Evolutionary conservation across 768 basidiomycete species (phyloP).

Genomic region (Plicaturopsis crispa): DNA sequence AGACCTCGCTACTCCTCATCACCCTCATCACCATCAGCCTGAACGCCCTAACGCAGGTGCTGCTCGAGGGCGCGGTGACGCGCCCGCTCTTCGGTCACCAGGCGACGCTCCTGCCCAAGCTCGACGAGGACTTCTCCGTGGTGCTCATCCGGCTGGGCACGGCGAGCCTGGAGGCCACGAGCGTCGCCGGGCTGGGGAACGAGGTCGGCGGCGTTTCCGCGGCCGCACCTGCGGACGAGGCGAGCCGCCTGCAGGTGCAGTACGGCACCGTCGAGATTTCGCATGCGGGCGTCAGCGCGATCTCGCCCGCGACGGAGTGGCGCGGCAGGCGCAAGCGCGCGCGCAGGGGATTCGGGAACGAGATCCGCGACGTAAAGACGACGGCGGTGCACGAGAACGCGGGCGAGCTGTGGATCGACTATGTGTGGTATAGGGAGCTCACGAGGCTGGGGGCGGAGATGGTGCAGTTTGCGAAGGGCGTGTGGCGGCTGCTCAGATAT

Average conservation of each 20-base stretch:
- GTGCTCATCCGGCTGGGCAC: slow-evolving; percentile 66
- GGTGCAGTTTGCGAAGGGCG: slow-evolving; percentile 17
- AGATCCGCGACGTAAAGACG: slow-evolving; percentile 22
- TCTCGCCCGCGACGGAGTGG: slow-evolving; percentile 22
- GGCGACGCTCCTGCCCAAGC: slow-evolving; percentile 36
- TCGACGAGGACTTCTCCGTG: slow-evolving; percentile 70
- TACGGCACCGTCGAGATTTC: slow-evolving; percentile 27
- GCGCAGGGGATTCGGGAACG: slow-evolving; percentile 35
- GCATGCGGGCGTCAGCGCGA: slow-evolving; percentile 28
- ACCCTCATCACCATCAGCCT: slow-evolving; percentile 54
- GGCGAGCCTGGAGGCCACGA: slow-evolving; percentile 67
- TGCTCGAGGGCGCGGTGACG: slow-evolving; percentile 51
- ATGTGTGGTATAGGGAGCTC: slow-evolving; percentile 33
- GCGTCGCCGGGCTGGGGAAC: slow-evolving; percentile 5
- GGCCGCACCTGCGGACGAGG: slow-evolving; percentile 7
- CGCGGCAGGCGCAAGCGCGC: slow-evolving; percentile 13
- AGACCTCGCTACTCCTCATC: slow-evolving; percentile 49
- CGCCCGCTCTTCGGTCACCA: slow-evolving; percentile 49
- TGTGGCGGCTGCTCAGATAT: slow-evolving; percentile 10
- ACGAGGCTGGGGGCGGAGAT: slow-evolving; percentile 21
- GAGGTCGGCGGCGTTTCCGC: slow-evolving; percentile 18
- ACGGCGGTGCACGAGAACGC: slow-evolving; percentile 11
- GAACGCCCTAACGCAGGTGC: slow-evolving; percentile 58
- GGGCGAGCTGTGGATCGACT: slow-evolving; percentile 27
- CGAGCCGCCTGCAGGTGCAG: slow-evolving; percentile 8